A percentile compares a stretch with the other conserved stretches of the same genome.
These are phyloP conservation scores for Argentina anserina DNA, from an alignment of 306 rosid genomes.

Conservation along the genomic window DNA sequence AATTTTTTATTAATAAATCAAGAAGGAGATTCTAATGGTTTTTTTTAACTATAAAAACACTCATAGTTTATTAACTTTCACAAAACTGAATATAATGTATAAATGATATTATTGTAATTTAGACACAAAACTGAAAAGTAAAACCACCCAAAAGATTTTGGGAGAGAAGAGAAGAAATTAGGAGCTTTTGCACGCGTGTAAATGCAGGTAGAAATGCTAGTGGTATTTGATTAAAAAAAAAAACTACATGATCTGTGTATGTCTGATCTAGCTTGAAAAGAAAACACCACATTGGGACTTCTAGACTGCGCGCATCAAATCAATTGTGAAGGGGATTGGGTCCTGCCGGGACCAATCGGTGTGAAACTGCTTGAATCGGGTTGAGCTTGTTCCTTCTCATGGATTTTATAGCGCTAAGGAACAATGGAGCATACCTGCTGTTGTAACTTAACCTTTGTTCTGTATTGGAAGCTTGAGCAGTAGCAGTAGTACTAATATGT, in stretches of 20 bases:
- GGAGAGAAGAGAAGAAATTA: too few relatives aligned
- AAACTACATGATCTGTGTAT: not conserved
- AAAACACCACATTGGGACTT: not conserved
- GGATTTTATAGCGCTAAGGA: slow-evolving; percentile 27
- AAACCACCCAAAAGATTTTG: too few relatives aligned
- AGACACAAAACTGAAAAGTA: too few relatives aligned
- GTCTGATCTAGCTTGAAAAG: not conserved
- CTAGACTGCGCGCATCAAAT: slow-evolving; percentile 1
- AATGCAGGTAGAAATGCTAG: too few relatives aligned
- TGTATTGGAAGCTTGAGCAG: not conserved
- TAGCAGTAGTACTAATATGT: not conserved
- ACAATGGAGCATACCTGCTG: slow-evolving; percentile 38
- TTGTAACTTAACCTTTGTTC: slow-evolving; percentile 18
- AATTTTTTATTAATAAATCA: too few relatives aligned
- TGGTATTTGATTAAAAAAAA: too few relatives aligned
- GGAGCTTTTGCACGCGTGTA: too few relatives aligned
- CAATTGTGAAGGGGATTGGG: slow-evolving; percentile 78
- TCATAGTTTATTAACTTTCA: too few relatives aligned
- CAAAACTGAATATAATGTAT: too few relatives aligned
- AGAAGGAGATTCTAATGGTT: too few relatives aligned
- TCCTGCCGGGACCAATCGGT: slow-evolving; percentile 46
- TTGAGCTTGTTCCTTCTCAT: slow-evolving; percentile 25
- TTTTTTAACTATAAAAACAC: too few relatives aligned
- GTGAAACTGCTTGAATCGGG: slow-evolving; percentile 52
- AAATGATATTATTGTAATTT: too few relatives aligned